phyloP scores from a whole-genome alignment of 2,329 filamentous ascomycete genomes.

The Penicillium sumatraense region DNA sequence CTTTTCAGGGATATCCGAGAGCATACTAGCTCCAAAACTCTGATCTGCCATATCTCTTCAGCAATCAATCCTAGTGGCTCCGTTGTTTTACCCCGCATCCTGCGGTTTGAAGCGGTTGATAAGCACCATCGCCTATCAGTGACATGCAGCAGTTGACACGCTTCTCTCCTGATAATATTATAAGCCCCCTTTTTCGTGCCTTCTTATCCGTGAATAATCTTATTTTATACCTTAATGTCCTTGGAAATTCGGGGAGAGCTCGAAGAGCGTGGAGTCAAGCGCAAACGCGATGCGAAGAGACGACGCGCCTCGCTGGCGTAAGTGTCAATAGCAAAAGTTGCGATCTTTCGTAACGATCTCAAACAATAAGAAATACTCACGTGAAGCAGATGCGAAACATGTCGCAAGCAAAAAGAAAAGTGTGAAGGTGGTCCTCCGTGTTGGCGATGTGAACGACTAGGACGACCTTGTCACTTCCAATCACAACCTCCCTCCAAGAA shows the following conservation, averaged over 20 bases:
- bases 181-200: background rate
- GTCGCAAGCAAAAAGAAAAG: conserved; percentile 59
- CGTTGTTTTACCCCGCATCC: conserved; percentile 16
- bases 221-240: conserved; percentile 2
- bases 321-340: conserved; percentile 4
- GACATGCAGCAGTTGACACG: background rate
- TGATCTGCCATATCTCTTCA: background rate
- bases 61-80: background rate
- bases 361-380: background rate
- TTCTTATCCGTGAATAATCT: background rate
- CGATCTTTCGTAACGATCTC: background rate
- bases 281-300: conserved; percentile 14
- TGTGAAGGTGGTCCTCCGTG: conserved; percentile 60
- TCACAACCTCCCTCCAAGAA: conserved; percentile 35
- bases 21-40: background rate
- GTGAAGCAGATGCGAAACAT: conserved; percentile 54
- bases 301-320: conserved; percentile 20
- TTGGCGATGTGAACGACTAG: conserved; percentile 55
- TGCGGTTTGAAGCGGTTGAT: conserved; percentile 1
- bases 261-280: conserved; percentile 6
- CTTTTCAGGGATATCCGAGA: background rate
- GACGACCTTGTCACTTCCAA: conserved; percentile 54
- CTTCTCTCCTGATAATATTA: background rate
- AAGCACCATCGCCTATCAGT: conserved; percentile 6
- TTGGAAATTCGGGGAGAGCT: background rate